phyloP scores from a whole-genome alignment of 495 filamentous ascomycete species.

The Penicillium paradoxum region DNA sequence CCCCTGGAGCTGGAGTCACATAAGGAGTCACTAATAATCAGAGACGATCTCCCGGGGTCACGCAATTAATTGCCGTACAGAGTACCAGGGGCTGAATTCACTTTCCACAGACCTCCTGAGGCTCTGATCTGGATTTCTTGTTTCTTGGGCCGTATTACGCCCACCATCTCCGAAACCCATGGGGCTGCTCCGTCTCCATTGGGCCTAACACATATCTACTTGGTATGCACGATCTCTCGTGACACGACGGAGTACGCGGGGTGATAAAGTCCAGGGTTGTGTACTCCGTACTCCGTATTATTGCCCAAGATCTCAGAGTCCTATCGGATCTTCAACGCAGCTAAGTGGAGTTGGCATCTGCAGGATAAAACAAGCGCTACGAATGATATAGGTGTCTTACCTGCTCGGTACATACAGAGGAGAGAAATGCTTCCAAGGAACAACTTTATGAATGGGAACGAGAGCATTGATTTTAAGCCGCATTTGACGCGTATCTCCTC shows the following conservation, averaged over 20 bases:
- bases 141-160: background rate
- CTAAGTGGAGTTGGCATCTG: background rate
- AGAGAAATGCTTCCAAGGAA: background rate
- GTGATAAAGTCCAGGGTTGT: background rate
- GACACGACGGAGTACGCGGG: conserved; percentile 3
- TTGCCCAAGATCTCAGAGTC: background rate
- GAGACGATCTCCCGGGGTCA: background rate
- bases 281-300: too few relatives aligned
- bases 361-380: background rate
- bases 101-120: background rate
- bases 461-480: background rate
- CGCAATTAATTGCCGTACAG: background rate
- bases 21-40: background rate
- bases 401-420: too few relatives aligned
- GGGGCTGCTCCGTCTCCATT: background rate
- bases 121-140: background rate
- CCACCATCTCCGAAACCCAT: background rate
- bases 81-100: too few relatives aligned
- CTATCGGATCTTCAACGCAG: background rate
- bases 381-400: background rate
- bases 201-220: background rate
- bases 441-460: background rate
- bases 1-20: background rate
- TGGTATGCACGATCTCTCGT: background rate
- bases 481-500: background rate